Base-by-base conservation (phyloP, 768 basidiomycete species). In the Calocybe indica region DNA sequence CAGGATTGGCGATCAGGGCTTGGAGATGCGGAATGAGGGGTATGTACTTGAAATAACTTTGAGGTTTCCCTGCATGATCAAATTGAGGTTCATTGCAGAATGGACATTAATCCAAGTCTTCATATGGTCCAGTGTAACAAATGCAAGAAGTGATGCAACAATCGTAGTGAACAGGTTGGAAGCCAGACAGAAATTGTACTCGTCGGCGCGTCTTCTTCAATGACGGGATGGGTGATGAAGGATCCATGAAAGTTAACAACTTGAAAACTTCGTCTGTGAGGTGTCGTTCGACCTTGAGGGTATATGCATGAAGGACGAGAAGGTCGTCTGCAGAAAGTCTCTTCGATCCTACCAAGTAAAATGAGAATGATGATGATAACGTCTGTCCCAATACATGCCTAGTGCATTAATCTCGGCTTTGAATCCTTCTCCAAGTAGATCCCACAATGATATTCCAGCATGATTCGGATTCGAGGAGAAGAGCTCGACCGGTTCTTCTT, bases 61-160 rank as follows among this genome's bases (percentile, higher is more conserved):
- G 49, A 1, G 71, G 54, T 31, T 52, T 56, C 0, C 57, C 57
- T 33, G 45, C 36, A 7, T 46, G 1, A 37, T 58, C 38, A 42
- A 39, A 62, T 1, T 65, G 59, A 8, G 64, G n/a, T 38, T 58
- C 55, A 0, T 61, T 40, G 56, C 74, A 76, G 52, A 58, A 58
- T 1, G 66, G 66, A 47, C 75, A 78, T 6, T 31, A 10, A 0
- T 54, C 46, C 7, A 59, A 45, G 5, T 62, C 53, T 5, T 47
- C 54, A 32, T 66, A 58, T 0, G 59, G 53, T 1, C 71, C 72
- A 10, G 61, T 54, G 50, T 58, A 76, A 47, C 62, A 66, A 43
- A 55, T 55, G 51, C 76, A 77, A 0, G 68, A 71, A 43, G 70
- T 68, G 15, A 57, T 42, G 55, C 76, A 78, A 53, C 73, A 75